Percentiles rank a stretch among this genome's conserved stretches.
phyloP scores from a whole-genome alignment of 352 stramenopile genomes.

The Pythium diclinum region DNA sequence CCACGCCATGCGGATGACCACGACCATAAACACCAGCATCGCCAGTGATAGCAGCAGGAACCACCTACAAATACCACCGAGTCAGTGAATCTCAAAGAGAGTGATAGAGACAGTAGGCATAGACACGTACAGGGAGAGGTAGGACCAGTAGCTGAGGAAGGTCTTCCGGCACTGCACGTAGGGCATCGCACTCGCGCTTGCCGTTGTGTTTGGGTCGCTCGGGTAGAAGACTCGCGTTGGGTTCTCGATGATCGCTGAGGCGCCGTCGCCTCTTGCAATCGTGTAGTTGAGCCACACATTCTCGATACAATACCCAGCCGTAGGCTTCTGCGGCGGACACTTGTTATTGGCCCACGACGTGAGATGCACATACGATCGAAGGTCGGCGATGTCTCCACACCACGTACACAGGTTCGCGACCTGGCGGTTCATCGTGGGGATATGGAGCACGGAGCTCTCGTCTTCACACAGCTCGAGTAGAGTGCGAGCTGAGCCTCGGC shows the following conservation, averaged over 20 bases:
- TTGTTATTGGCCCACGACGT: conserved; percentile 28
- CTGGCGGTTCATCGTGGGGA: conserved; percentile 11
- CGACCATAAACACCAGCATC: conserved; percentile 20
- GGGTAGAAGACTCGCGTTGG: conserved; percentile 2
- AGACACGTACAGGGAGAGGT: conserved; percentile 25
- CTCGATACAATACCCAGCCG: conserved; percentile 17
- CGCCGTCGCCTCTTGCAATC: conserved; percentile 3
- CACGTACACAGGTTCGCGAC: conserved; percentile 25
- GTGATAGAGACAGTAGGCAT: not conserved
- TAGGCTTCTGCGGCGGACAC: conserved; percentile 13
- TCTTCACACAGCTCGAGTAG: conserved; percentile 27
- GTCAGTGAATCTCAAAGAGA: not conserved
- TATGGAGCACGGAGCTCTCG: conserved; percentile 21
- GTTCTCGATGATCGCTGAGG: not conserved
- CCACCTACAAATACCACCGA: conserved; percentile 16
- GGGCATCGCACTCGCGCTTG: conserved; percentile 1
- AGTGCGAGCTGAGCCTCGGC: not conserved
- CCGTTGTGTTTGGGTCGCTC: not conserved
- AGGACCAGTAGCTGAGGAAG: conserved; percentile 30
- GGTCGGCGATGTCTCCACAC: conserved; percentile 25
- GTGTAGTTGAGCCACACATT: conserved; percentile 22
- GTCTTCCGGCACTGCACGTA: conserved; percentile 27
- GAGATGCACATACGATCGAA: conserved; percentile 25
- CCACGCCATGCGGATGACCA: conserved; percentile 27
- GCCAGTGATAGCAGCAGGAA: conserved; percentile 18